These are phyloP conservation scores for Litsea cubeba DNA, from an alignment of 164 flowering plant species.

Conservation along the genomic window DNA sequence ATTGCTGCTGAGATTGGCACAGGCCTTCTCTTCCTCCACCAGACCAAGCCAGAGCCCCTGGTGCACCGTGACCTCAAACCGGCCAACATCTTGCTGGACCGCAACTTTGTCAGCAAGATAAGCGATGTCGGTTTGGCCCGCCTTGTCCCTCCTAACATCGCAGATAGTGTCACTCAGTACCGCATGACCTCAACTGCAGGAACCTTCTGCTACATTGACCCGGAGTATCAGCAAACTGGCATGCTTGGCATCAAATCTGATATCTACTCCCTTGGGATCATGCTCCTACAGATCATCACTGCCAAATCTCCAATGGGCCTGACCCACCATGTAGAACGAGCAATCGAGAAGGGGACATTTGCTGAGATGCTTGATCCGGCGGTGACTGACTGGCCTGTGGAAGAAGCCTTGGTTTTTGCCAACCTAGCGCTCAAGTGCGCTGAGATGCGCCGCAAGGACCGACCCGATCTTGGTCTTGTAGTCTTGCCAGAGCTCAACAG, in stretches of 20 bases:
- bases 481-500: slow-evolving; percentile 55
- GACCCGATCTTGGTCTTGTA: slow-evolving; percentile 55
- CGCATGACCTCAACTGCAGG: slow-evolving; percentile 72
- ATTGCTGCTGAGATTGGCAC: slow-evolving; percentile 69
- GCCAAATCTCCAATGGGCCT: slow-evolving; percentile 68
- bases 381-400: slow-evolving; percentile 61
- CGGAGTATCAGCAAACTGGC: slow-evolving; percentile 79
- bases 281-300: slow-evolving; percentile 64
- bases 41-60: slow-evolving; percentile 64
- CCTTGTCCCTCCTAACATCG: slow-evolving; percentile 58
- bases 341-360: slow-evolving; percentile 57
- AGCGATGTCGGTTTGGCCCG: slow-evolving; percentile 71
- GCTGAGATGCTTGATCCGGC: slow-evolving; percentile 49
- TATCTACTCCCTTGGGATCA: slow-evolving; percentile 60
- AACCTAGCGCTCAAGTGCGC: slow-evolving; percentile 52
- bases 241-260: slow-evolving; percentile 70
- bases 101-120: slow-evolving; percentile 65
- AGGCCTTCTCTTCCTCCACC: slow-evolving; percentile 72
- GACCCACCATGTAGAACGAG: slow-evolving; percentile 48
- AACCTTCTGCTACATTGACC: slow-evolving; percentile 80
- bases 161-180: slow-evolving; percentile 58
- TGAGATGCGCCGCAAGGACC: slow-evolving; percentile 55
- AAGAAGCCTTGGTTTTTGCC: slow-evolving; percentile 46
- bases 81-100: slow-evolving; percentile 60
- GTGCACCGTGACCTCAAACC: slow-evolving; percentile 78